Percentiles rank a stretch among this genome's conserved stretches.
These are phyloP conservation scores for Amanita pseudoporphyria DNA, from an alignment of 768 basidiomycete species.

Conservation along the genomic window DNA sequence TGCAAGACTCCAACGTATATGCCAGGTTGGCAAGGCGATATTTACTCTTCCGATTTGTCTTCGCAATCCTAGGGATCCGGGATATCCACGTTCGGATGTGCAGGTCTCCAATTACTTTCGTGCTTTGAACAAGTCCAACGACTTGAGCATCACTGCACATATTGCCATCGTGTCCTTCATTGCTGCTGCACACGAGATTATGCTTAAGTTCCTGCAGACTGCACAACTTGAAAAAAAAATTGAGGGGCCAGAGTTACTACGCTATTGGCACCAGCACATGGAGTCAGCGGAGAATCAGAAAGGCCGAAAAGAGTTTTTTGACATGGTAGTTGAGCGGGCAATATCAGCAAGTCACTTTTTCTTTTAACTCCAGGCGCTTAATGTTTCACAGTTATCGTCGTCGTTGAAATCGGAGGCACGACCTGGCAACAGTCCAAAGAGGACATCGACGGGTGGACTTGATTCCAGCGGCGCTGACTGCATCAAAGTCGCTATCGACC, in stretches of 20 bases:
- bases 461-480: too few species aligned
- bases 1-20: too few species aligned
- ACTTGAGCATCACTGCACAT: slow-evolving; percentile 6
- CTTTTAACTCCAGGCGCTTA: too few species aligned
- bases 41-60: slow-evolving; percentile 14
- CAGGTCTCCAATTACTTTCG: slow-evolving; percentile 9
- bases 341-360: too few species aligned
- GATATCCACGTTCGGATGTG: slow-evolving; percentile 9
- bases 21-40: slow-evolving; percentile 9
- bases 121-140: background rate
- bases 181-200: slow-evolving; percentile 10
- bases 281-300: too few species aligned
- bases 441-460: too few species aligned
- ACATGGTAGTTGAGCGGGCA: too few species aligned
- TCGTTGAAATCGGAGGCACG: too few species aligned
- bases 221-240: background rate
- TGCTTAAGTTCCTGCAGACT: slow-evolving; percentile 6
- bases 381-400: too few species aligned
- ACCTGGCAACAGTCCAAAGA: too few species aligned
- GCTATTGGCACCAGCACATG: slow-evolving; percentile 11
- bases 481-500: too few species aligned
- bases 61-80: slow-evolving; percentile 5
- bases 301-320: too few species aligned
- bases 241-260: slow-evolving; percentile 7
- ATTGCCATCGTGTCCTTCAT: slow-evolving; percentile 9